Percentiles rank a stretch among this genome's conserved stretches.
phyloP scores from a whole-genome alignment of 148 eudicot genomes.

The Rhododendron ferrugineum region DNA sequence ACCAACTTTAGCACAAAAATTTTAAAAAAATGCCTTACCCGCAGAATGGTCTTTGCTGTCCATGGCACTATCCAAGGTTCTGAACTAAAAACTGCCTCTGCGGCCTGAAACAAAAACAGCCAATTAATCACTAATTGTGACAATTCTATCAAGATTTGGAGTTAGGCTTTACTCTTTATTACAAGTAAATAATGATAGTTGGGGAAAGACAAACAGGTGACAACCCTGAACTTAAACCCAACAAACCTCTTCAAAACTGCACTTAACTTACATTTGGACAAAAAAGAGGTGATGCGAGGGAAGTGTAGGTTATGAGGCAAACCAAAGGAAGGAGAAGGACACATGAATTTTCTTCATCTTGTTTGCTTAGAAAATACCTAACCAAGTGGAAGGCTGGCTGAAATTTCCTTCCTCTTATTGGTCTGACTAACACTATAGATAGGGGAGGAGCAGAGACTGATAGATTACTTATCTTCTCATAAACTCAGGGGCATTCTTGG shows the following conservation, averaged over 20 bases:
- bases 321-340: neutral
- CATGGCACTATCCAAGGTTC: slow-evolving; percentile 29
- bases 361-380: neutral
- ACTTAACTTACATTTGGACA: neutral
- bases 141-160: neutral
- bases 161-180: neutral
- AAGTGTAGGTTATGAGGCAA: neutral
- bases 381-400: neutral
- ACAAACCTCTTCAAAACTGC: neutral
- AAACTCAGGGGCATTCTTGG: neutral
- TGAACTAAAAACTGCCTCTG: slow-evolving; percentile 8
- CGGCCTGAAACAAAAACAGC: neutral
- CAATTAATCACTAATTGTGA: neutral
- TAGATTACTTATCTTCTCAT: neutral
- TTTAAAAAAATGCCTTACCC: slow-evolving; percentile 24
- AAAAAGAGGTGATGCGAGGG: neutral
- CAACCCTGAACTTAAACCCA: neutral
- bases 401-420: neutral
- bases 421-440: neutral
- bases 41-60: slow-evolving; percentile 65
- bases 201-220: neutral
- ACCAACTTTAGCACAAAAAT: neutral
- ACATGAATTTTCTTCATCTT: neutral
- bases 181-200: neutral
- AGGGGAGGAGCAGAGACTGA: neutral